These are phyloP conservation scores for Penicillium crustosum DNA, from an alignment of 2,329 filamentous ascomycete species.

Conservation along the genomic window DNA sequence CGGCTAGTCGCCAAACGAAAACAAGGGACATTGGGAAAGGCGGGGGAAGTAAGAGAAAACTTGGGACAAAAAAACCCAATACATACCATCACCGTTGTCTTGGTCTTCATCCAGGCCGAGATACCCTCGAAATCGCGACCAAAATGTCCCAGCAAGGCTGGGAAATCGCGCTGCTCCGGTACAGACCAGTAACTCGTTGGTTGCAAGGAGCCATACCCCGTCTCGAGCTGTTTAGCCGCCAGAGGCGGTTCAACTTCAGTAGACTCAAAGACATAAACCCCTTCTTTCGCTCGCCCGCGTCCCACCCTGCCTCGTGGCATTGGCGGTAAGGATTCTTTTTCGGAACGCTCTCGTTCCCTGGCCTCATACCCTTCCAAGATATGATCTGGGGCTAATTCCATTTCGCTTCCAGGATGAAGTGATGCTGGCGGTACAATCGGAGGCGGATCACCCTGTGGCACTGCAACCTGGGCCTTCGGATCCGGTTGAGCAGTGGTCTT, in stretches of 20 bases:
- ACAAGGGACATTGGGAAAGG: background rate
- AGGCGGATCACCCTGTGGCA: slow-evolving; percentile 13
- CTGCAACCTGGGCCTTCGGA: slow-evolving; percentile 20
- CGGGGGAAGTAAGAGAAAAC: background rate
- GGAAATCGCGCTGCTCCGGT: slow-evolving; percentile 50
- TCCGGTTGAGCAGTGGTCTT: slow-evolving; percentile 36
- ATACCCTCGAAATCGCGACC: slow-evolving; percentile 51
- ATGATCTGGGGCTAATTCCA: slow-evolving; percentile 22
- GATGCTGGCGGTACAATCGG: slow-evolving; percentile 7
- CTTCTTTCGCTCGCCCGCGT: slow-evolving; percentile 35
- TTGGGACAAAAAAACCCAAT: background rate
- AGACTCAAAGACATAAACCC: slow-evolving; percentile 38
- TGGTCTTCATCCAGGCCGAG: slow-evolving; percentile 52
- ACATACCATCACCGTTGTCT: slow-evolving; percentile 53
- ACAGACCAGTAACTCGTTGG: slow-evolving; percentile 56
- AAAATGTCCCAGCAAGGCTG: slow-evolving; percentile 47
- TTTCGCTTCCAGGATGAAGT: slow-evolving; percentile 27
- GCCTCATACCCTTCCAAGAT: slow-evolving; percentile 22
- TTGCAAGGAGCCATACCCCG: slow-evolving; percentile 41
- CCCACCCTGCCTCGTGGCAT: slow-evolving; percentile 29
- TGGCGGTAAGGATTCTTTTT: slow-evolving; percentile 26
- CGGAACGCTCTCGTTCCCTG: slow-evolving; percentile 27
- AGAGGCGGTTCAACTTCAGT: slow-evolving; percentile 31
- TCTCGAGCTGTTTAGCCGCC: slow-evolving; percentile 27
- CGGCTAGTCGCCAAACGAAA: background rate